Percentiles rank a stretch among this genome's conserved stretches.
Conservation (phyloP, 495 filamentous ascomycete species). For the Talaromyces nanjingensis region DNA sequence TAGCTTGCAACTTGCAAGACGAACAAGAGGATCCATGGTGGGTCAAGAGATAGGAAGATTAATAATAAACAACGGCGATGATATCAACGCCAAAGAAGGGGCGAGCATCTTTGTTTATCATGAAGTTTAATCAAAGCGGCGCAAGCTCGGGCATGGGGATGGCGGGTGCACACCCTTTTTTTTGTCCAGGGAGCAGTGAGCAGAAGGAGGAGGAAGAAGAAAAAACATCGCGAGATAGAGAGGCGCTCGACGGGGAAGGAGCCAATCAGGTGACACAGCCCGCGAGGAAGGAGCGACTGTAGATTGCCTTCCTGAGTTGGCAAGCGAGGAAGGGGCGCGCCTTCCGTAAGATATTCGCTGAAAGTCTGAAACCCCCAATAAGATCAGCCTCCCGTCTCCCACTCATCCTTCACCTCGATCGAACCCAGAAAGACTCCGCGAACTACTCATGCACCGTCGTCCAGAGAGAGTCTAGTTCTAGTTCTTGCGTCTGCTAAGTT, state of each 20-base stretch:
- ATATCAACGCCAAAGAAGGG: neutral
- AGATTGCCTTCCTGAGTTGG: conserved; percentile 6
- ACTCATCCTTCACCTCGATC: neutral
- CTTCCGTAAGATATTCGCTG: neutral
- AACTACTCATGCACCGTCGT: conserved; percentile 1
- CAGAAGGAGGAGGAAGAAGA: neutral
- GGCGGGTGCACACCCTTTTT: too few relatives aligned
- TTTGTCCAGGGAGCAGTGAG: neutral
- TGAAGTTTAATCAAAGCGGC: neutral
- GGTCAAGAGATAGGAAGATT: neutral
- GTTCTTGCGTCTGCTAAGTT: neutral
- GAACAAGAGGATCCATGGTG: neutral
- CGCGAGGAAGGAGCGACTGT: conserved; percentile 3
- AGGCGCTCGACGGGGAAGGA: neutral
- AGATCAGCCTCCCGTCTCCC: neutral
- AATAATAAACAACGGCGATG: neutral
- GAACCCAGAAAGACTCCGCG: neutral
- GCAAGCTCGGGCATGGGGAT: neutral
- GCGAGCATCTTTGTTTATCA: neutral
- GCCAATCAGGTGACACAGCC: neutral
- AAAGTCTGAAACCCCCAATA: neutral
- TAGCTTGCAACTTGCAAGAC: neutral
- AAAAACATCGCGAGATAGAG: neutral
- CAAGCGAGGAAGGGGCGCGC: neutral
- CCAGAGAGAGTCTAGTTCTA: conserved; percentile 1